These are phyloP conservation scores for Exsudoporus floridanus DNA, from an alignment of 1,284 basidiomycete genomes.

Conservation along the genomic window DNA sequence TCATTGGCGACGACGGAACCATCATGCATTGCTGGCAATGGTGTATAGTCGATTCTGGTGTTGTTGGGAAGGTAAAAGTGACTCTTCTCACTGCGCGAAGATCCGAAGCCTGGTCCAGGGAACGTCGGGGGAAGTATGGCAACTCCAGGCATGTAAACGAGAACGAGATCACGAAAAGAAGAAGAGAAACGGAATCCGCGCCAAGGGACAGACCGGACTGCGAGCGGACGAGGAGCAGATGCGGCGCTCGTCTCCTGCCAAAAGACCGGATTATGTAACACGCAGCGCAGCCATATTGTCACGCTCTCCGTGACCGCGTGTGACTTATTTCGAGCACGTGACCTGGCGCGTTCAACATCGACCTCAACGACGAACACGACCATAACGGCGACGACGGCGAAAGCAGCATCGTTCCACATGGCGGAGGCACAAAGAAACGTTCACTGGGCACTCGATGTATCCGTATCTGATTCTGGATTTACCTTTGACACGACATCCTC, in stretches of 20 bases:
- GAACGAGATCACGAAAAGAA: neutral
- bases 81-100: conserved; percentile 25
- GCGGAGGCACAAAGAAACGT: conserved; percentile 45
- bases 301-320: conserved; percentile 16
- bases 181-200: conserved; percentile 1
- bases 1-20: conserved; percentile 22
- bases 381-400: neutral
- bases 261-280: conserved; percentile 28
- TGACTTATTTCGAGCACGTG: conserved; percentile 32
- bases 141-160: conserved; percentile 42
- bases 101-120: conserved; percentile 35
- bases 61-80: conserved; percentile 21
- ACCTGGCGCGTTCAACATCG: conserved; percentile 30
- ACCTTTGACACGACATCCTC: conserved; percentile 42
- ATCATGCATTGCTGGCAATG: conserved; percentile 34
- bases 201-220: conserved; percentile 16
- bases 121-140: conserved; percentile 33
- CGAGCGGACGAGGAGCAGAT: conserved; percentile 8
- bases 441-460: conserved; percentile 46
- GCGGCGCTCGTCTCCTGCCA: neutral
- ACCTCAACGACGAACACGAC: conserved; percentile 14
- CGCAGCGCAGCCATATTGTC: conserved; percentile 19
- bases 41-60: conserved; percentile 13
- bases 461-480: conserved; percentile 43
- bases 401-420: conserved; percentile 23